These are phyloP conservation scores for Pyrus bretschneideri DNA, from an alignment of 306 rosid species.

Conservation along the genomic window DNA sequence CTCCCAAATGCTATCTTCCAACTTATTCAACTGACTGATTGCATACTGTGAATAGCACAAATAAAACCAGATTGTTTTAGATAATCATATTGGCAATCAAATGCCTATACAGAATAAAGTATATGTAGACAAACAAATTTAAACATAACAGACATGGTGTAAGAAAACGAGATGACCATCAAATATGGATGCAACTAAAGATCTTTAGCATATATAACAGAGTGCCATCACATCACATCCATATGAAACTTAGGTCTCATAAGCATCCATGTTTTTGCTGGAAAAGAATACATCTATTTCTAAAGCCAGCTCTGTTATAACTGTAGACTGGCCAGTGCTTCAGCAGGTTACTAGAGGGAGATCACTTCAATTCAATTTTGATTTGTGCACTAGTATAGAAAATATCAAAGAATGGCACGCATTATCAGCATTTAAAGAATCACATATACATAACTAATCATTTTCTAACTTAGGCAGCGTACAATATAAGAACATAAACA, in stretches of 20 bases:
- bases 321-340: neutral
- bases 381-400: neutral
- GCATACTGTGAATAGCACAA: constrained; percentile 65
- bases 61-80: constrained; percentile 9
- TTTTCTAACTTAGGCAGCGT: neutral
- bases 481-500: neutral
- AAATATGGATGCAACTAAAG: neutral
- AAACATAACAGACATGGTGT: neutral
- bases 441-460: neutral
- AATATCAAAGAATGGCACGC: neutral
- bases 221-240: neutral
- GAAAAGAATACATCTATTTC: neutral
- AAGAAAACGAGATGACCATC: neutral
- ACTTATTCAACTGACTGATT: constrained; percentile 70
- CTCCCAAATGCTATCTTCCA: constrained; percentile 97
- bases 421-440: neutral
- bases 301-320: neutral
- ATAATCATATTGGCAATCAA: neutral
- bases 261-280: neutral
- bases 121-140: neutral
- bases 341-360: neutral
- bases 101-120: neutral
- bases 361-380: neutral
- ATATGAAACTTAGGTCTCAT: neutral
- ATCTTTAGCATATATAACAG: neutral